Evolutionary conservation across 805 yeast species (phyloP).

Genomic region (Wickerhamiella australiensis): DNA sequence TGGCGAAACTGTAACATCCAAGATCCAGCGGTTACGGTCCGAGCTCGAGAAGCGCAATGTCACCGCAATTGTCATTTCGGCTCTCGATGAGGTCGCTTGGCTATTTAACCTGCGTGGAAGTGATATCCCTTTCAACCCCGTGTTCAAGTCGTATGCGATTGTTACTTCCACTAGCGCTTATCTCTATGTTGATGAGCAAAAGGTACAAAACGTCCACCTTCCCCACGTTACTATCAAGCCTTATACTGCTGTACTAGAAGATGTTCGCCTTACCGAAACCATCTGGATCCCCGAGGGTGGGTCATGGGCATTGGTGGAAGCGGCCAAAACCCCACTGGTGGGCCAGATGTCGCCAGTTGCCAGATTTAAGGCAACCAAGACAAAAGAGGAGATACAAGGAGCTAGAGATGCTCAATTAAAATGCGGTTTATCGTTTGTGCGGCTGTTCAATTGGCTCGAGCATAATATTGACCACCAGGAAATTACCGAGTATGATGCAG

Average conservation of each 20-base stretch:
- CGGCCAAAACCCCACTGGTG: slow-evolving; percentile 33
- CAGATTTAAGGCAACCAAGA: slow-evolving; percentile 63
- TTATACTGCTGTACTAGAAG: slow-evolving; percentile 49
- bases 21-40: slow-evolving; percentile 37
- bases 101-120: slow-evolving; percentile 69
- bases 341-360: slow-evolving; percentile 49
- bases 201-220: slow-evolving; percentile 31
- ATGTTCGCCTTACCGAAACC: slow-evolving; percentile 27
- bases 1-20: slow-evolving; percentile 53
- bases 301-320: slow-evolving; percentile 56
- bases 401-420: slow-evolving; percentile 65
- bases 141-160: slow-evolving; percentile 60
- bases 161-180: slow-evolving; percentile 33
- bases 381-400: slow-evolving; percentile 56
- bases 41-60: slow-evolving; percentile 23
- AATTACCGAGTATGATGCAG: slow-evolving; percentile 50
- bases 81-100: slow-evolving; percentile 88
- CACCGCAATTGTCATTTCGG: slow-evolving; percentile 46
- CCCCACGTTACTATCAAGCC: slow-evolving; percentile 39
- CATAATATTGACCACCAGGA: slow-evolving; percentile 35
- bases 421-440: slow-evolving; percentile 67
- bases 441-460: slow-evolving; percentile 77
- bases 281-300: slow-evolving; percentile 46
- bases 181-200: slow-evolving; percentile 44
- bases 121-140: slow-evolving; percentile 78